These are phyloP conservation scores for Podospora conica DNA, from an alignment of 495 filamentous ascomycete species.

Conservation along the genomic window DNA sequence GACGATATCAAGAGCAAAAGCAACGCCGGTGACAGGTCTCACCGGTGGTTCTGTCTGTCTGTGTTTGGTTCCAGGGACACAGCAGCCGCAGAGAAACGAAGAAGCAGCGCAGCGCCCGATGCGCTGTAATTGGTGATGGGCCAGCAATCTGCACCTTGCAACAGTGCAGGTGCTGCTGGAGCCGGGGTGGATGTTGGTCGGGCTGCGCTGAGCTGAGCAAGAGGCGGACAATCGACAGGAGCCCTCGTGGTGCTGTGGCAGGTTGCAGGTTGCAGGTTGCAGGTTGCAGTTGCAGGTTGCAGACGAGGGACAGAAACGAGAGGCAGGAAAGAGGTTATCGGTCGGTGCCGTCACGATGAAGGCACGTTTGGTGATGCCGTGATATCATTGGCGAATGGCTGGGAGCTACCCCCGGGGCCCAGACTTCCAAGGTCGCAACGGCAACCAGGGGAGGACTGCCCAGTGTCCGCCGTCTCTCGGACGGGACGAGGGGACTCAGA, in stretches of 20 bases:
- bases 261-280: not conserved
- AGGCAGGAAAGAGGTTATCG: not conserved
- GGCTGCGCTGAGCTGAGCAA: not conserved
- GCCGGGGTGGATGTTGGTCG: no score
- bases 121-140: not conserved
- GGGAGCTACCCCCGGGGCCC: not conserved
- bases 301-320: no score
- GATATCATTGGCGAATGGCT: slow-evolving; percentile 27
- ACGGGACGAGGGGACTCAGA: not conserved
- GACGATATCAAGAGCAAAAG: not conserved
- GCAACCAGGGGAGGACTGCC: not conserved
- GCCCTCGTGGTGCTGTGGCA: no score
- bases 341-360: slow-evolving; percentile 15
- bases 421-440: not conserved
- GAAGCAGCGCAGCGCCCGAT: not conserved
- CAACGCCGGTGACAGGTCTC: not conserved
- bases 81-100: not conserved
- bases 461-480: no score
- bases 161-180: not conserved
- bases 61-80: not conserved
- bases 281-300: no score
- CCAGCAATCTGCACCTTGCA: not conserved
- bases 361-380: slow-evolving; percentile 20
- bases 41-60: not conserved
- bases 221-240: not conserved